These are phyloP conservation scores for Septoria linicola DNA, from an alignment of 2,329 filamentous ascomycete species.

Conservation along the genomic window DNA sequence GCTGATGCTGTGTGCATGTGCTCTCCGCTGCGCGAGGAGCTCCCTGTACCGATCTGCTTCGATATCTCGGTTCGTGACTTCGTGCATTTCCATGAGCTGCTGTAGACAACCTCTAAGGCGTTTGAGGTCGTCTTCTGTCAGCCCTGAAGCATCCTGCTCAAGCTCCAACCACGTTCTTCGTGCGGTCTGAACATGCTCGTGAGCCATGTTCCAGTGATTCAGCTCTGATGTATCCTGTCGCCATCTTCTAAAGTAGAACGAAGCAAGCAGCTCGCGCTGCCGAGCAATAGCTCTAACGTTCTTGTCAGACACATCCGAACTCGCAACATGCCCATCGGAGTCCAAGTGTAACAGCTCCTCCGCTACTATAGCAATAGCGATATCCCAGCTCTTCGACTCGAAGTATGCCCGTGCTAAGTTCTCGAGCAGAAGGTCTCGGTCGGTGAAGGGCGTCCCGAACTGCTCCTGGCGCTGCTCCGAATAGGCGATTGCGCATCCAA, in stretches of 20 bases:
- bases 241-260: constrained; percentile 1
- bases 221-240: background rate
- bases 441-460: background rate
- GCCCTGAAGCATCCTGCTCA: background rate
- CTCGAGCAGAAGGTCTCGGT: constrained; percentile 3
- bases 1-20: background rate
- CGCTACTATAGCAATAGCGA: background rate
- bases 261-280: background rate
- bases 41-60: background rate
- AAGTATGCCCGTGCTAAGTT: background rate
- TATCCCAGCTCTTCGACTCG: background rate
- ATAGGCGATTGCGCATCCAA: constrained; percentile 2
- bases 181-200: background rate
- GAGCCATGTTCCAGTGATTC: background rate
- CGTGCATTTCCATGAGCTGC: constrained; percentile 2
- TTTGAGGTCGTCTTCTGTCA: constrained; percentile 6
- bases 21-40: background rate
- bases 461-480: background rate
- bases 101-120: background rate
- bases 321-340: background rate
- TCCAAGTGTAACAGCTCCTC: background rate
- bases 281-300: background rate
- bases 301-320: background rate
- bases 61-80: background rate
- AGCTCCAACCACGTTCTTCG: background rate